These are phyloP conservation scores for Kodamaea fungicola DNA, from an alignment of 1,139 yeast species.

Conservation along the genomic window DNA sequence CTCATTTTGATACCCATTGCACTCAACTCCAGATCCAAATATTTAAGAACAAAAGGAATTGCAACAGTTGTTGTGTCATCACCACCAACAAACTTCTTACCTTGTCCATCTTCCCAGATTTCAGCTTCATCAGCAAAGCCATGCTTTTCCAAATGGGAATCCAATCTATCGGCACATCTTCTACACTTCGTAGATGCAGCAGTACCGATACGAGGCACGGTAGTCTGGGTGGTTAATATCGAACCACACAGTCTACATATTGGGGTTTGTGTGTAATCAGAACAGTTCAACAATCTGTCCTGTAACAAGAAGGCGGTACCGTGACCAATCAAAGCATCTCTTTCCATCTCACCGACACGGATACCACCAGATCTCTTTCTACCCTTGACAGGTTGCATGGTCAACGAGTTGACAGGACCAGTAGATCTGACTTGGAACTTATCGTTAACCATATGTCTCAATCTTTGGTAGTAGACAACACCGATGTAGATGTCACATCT, in stretches of 20 bases:
- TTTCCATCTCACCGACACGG: conserved; percentile 99
- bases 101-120: conserved; percentile 97
- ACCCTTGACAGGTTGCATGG: conserved; percentile 99
- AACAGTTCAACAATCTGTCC: conserved; percentile 91
- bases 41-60: conserved; percentile 93
- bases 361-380: conserved; percentile 99
- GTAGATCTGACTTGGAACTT: conserved; percentile 99
- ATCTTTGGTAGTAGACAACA: conserved; percentile 94
- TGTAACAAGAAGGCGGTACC: conserved; percentile 96
- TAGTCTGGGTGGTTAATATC: conserved; percentile 78
- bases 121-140: conserved; percentile 67
- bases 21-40: conserved; percentile 89
- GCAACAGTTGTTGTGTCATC: conserved; percentile 90
- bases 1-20: conserved; percentile 98
- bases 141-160: conserved; percentile 31
- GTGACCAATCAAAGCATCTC: conserved; percentile 98
- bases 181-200: conserved; percentile 81
- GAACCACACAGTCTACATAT: conserved; percentile 94
- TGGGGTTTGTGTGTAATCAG: conserved; percentile 90
- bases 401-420: conserved; percentile 94
- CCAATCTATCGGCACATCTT: conserved; percentile 75
- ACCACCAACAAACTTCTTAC: conserved; percentile 89
- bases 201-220: conserved; percentile 89
- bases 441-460: conserved; percentile 99
- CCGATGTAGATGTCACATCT: conserved; percentile 96